Conservation (phyloP, 805 yeast species). For the Naumovozyma baii region DNA sequence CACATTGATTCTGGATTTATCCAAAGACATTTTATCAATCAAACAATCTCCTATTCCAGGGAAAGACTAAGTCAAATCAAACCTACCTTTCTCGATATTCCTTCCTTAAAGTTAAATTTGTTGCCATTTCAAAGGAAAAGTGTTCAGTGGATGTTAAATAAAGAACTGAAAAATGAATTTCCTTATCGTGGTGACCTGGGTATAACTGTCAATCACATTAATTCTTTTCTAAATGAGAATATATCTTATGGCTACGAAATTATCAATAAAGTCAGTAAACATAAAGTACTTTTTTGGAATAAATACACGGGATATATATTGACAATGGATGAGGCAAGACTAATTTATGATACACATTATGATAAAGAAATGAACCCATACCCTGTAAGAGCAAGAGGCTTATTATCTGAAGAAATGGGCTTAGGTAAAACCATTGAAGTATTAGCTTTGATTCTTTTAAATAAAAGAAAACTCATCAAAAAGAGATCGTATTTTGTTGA, state of each 20-base stretch:
- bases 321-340: constrained; percentile 11
- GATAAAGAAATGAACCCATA: constrained; percentile 1
- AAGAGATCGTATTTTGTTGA: constrained; percentile 5
- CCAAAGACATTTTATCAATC: constrained; percentile 20
- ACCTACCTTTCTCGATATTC: constrained; percentile 3
- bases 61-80: constrained; percentile 4
- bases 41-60: constrained; percentile 17
- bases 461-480: constrained; percentile 39
- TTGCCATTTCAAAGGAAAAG: constrained; percentile 27
- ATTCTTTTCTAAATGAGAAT: constrained; percentile 15
- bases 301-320: constrained; percentile 26
- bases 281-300: constrained; percentile 21
- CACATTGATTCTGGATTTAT: constrained; percentile 11
- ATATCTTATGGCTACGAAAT: constrained; percentile 25
- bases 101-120: constrained; percentile 13
- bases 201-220: constrained; percentile 4
- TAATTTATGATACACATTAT: constrained; percentile 8
- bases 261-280: constrained; percentile 2
- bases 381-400: constrained; percentile 36
- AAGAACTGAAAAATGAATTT: constrained; percentile 9
- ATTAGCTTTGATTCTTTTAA: constrained; percentile 50
- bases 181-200: neutral
- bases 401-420: constrained; percentile 95
- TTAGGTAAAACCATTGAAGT: constrained; percentile 90
- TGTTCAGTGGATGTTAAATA: constrained; percentile 27